Conservation (phyloP, 371 early-diverging fungal species). For the Mucor irregularis region DNA sequence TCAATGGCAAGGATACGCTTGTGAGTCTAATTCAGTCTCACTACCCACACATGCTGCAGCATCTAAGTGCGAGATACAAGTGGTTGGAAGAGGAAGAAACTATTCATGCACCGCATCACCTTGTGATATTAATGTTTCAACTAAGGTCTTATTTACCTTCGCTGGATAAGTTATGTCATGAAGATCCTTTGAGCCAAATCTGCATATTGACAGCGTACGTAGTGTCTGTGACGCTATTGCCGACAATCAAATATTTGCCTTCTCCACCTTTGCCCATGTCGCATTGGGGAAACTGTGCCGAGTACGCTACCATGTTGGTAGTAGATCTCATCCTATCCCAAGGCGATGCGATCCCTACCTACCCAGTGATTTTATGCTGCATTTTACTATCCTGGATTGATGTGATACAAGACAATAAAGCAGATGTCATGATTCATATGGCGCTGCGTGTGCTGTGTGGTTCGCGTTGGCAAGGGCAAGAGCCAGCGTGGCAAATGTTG, state of each 20-base stretch:
- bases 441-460: constrained; percentile 11
- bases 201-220: constrained; percentile 22
- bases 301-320: constrained; percentile 5
- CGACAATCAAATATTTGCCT: neutral
- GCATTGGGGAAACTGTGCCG: constrained; percentile 11
- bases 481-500: constrained; percentile 17
- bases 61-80: constrained; percentile 9
- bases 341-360: neutral
- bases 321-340: constrained; percentile 9
- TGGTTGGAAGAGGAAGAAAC: neutral
- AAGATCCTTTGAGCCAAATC: neutral
- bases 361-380: constrained; percentile 16
- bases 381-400: constrained; percentile 20
- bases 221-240: constrained; percentile 9
- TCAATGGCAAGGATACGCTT: constrained; percentile 3
- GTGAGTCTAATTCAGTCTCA: constrained; percentile 6
- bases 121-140: constrained; percentile 12
- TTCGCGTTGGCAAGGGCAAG: neutral
- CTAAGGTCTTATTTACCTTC: constrained; percentile 6
- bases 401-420: constrained; percentile 1
- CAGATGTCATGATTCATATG: constrained; percentile 11
- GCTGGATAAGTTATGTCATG: neutral
- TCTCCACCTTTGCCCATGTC: constrained; percentile 9
- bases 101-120: constrained; percentile 6
- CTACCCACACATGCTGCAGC: constrained; percentile 10